These are phyloP conservation scores for Triticum timopheevii DNA, from an alignment of 176 grass and related monocot genomes.

Conservation along the genomic window DNA sequence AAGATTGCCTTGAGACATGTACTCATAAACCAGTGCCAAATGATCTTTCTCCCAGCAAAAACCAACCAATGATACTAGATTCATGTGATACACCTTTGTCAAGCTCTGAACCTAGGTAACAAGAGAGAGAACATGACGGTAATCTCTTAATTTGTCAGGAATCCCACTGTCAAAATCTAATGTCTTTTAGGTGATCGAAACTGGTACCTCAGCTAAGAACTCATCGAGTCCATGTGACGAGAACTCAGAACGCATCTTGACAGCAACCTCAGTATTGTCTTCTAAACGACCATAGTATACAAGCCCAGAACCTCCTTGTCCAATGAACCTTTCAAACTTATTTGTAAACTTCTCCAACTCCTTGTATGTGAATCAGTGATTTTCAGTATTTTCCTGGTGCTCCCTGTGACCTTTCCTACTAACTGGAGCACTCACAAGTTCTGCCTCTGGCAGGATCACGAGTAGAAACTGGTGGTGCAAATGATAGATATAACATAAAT, in stretches of 20 bases:
- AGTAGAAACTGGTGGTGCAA: not conserved
- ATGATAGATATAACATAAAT: not conserved
- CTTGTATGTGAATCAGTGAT: not conserved
- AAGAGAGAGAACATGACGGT: too few relatives aligned
- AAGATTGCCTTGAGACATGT: conserved; percentile 11
- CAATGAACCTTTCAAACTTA: not conserved
- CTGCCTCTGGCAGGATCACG: not conserved
- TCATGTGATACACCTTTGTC: not conserved
- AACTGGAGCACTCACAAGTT: not conserved
- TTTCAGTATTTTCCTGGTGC: not conserved
- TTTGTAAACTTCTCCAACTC: not conserved
- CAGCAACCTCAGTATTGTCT: not conserved
- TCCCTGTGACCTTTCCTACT: not conserved
- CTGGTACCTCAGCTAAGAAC: not conserved
- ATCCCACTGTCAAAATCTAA: not conserved
- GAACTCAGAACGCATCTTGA: not conserved
- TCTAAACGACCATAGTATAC: not conserved
- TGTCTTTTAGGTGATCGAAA: not conserved
- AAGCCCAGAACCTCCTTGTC: not conserved
- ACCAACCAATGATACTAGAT: conserved; percentile 21
- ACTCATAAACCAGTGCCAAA: conserved; percentile 31
- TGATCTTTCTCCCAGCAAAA: conserved; percentile 25
- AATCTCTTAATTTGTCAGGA: not conserved
- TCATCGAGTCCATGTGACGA: not conserved
- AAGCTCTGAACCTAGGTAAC: not conserved